Evolutionary conservation across 345 rosid genomes (phyloP).

Genomic region (Camelina laxa): DNA sequence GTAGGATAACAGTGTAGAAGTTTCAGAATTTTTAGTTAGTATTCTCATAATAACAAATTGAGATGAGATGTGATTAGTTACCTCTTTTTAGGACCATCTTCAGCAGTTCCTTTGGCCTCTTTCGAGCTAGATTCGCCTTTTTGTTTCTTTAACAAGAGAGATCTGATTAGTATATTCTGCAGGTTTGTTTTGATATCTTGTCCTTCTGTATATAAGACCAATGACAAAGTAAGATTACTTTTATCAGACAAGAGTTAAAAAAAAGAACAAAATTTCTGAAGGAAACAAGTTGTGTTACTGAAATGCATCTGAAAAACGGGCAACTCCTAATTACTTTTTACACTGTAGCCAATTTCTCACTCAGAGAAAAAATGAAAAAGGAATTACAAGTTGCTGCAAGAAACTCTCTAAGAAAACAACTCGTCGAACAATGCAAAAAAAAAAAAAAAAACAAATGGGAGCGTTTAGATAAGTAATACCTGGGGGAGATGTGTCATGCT

Average conservation of each 20-base stretch:
- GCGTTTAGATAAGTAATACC: slow-evolving; percentile 40
- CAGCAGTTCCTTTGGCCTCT: slow-evolving; percentile 56
- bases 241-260: no score
- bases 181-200: slow-evolving; percentile 87
- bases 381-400: background rate
- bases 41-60: background rate
- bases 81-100: slow-evolving; percentile 84
- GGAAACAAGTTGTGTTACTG: slow-evolving; percentile 4
- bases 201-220: slow-evolving; percentile 53
- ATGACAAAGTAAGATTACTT: background rate
- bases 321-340: background rate
- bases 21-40: background rate
- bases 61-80: slow-evolving; percentile 23
- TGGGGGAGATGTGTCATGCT: slow-evolving; percentile 83
- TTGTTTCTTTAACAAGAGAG: slow-evolving; percentile 75
- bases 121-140: slow-evolving; percentile 68
- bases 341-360: background rate
- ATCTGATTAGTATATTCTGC: slow-evolving; percentile 87
- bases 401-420: slow-evolving; percentile 6
- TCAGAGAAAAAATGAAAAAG: slow-evolving; percentile 5
- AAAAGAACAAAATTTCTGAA: background rate
- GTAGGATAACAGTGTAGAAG: background rate
- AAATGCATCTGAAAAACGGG: background rate
- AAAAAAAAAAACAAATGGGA: background rate
- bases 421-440: background rate